phyloP scores from a whole-genome alignment of 202 grass and related monocot species.

The Hordeum pubiflorum region DNA sequence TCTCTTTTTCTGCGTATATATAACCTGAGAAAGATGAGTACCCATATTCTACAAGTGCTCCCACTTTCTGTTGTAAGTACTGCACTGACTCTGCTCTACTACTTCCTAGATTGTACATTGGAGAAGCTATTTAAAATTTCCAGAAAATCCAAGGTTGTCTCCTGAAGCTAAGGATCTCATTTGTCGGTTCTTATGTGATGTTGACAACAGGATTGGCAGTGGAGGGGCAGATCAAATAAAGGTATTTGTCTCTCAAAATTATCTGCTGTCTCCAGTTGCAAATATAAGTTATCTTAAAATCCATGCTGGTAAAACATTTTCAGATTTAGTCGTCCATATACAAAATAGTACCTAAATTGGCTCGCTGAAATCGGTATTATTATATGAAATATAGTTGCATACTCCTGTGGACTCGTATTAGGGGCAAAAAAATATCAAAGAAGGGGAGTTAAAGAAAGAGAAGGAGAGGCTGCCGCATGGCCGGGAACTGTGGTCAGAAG shows the following conservation, averaged over 20 bases:
- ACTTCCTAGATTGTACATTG: slow-evolving; percentile 77
- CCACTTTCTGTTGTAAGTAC: neutral
- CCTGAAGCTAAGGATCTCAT: slow-evolving; percentile 83
- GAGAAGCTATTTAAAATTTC: slow-evolving; percentile 82
- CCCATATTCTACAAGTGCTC: neutral
- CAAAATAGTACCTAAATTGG: neutral
- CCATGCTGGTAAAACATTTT: neutral
- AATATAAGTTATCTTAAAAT: neutral
- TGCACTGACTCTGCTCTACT: slow-evolving; percentile 3
- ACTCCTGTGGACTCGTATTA: neutral
- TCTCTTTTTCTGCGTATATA: neutral
- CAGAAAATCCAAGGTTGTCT: slow-evolving; percentile 61
- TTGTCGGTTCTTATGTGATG: slow-evolving; percentile 74
- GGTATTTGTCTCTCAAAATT: slow-evolving; percentile 38
- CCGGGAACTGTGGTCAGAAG: neutral
- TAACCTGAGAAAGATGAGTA: neutral
- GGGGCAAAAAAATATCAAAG: too few relatives aligned
- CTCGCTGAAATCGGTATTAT: neutral
- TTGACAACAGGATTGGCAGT: slow-evolving; percentile 63
- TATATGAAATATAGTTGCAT: neutral
- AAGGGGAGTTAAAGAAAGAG: neutral
- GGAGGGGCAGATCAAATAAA: slow-evolving; percentile 80
- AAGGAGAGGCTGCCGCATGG: neutral
- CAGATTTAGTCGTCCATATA: neutral
- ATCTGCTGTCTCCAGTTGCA: neutral